These are phyloP conservation scores for Trametes sanguinea DNA, from an alignment of 768 basidiomycete genomes.

Conservation along the genomic window DNA sequence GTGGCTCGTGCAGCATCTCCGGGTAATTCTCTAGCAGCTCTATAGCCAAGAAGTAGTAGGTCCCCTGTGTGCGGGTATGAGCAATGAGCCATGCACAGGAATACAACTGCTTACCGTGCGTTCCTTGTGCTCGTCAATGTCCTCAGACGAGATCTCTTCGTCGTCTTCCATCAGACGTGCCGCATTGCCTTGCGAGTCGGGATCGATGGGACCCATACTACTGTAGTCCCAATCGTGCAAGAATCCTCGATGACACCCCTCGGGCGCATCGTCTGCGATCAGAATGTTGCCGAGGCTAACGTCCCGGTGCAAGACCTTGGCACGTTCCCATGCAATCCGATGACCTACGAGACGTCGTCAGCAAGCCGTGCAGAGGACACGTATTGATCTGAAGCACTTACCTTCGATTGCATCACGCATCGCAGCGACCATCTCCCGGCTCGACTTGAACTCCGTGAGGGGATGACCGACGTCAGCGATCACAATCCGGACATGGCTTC, in stretches of 20 bases:
- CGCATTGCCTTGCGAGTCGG: neutral
- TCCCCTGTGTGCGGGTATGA: neutral
- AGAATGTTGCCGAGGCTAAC: conserved; percentile 22
- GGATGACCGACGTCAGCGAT: conserved; percentile 4
- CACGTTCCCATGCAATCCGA: neutral
- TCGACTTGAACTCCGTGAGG: neutral
- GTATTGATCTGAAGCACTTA: too few species aligned
- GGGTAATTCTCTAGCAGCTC: neutral
- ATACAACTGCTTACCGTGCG: neutral
- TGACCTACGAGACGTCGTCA: conserved; percentile 7
- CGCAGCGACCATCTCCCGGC: neutral
- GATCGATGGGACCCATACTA: neutral
- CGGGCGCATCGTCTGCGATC: neutral
- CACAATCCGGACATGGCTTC: conserved; percentile 15
- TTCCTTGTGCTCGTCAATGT: too few species aligned
- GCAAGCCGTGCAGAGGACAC: too few species aligned
- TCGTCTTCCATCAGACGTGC: neutral
- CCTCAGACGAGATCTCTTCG: too few species aligned
- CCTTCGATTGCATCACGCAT: conserved; percentile 7
- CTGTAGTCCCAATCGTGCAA: conserved; percentile 22
- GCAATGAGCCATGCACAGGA: neutral
- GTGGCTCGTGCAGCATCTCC: neutral
- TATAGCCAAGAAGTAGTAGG: conserved; percentile 6
- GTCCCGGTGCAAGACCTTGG: conserved; percentile 19
- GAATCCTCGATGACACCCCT: conserved; percentile 1